Conservation (phyloP, 805 yeast genomes). For the Candida silvicultrix region DNA sequence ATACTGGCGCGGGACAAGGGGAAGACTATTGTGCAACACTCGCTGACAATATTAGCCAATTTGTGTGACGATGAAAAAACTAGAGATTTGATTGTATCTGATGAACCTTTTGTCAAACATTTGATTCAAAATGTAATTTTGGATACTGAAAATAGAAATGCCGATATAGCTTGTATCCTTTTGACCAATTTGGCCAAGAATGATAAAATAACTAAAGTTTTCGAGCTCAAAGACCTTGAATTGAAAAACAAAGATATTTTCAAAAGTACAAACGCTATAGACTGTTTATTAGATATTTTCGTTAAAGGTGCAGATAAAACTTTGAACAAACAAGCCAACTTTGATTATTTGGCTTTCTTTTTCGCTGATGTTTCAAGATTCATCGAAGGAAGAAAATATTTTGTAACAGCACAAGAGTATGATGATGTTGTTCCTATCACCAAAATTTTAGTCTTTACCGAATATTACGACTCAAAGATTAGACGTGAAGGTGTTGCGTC, state of each 20-base stretch:
- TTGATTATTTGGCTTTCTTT: conserved; percentile 78
- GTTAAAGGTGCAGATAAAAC: conserved; percentile 76
- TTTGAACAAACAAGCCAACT: conserved; percentile 67
- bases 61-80: conserved; percentile 65
- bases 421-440: conserved; percentile 75
- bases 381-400: conserved; percentile 66
- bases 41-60: conserved; percentile 78
- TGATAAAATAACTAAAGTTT: conserved; percentile 50
- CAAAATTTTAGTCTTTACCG: conserved; percentile 79
- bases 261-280: conserved; percentile 55
- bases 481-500: conserved; percentile 93
- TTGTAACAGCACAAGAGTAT: conserved; percentile 63
- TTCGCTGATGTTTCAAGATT: conserved; percentile 88
- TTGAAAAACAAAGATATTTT: conserved; percentile 41
- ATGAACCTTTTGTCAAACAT: conserved; percentile 46
- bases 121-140: conserved; percentile 40
- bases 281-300: conserved; percentile 82
- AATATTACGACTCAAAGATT: conserved; percentile 65
- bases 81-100: conserved; percentile 61
- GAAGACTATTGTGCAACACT: conserved; percentile 50
- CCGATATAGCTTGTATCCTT: conserved; percentile 79
- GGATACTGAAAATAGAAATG: conserved; percentile 53
- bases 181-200: conserved; percentile 82
- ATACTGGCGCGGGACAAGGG: conserved; percentile 47
- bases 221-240: conserved; percentile 29